phyloP scores from a whole-genome alignment of 73 alveolate genomes.

The Urostyla sp. region DNA sequence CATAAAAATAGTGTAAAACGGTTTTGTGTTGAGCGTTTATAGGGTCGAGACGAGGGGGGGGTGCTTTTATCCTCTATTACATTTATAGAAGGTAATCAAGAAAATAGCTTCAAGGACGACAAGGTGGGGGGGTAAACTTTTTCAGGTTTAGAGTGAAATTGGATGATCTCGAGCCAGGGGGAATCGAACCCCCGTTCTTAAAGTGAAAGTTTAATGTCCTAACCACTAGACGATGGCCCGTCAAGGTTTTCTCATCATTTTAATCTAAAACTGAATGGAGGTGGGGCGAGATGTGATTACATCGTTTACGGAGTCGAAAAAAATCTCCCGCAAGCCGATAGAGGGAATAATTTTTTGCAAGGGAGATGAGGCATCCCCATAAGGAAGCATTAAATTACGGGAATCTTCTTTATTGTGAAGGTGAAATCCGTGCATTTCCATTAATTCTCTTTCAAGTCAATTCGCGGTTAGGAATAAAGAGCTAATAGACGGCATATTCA shows the following conservation, averaged over 20 bases:
- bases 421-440: background rate
- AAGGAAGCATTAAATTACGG: slow-evolving; percentile 2
- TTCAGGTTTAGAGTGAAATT: background rate
- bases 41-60: background rate
- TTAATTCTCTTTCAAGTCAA: slow-evolving; percentile 22
- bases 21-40: background rate
- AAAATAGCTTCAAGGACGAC: background rate
- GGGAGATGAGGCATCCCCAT: slow-evolving; percentile 14
- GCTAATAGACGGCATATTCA: background rate
- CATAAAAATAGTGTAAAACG: background rate
- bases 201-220: slow-evolving; percentile 44
- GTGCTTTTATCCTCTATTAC: background rate
- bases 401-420: background rate
- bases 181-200: slow-evolving; percentile 40
- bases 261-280: slow-evolving; percentile 17
- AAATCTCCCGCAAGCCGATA: slow-evolving; percentile 4
- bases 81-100: background rate
- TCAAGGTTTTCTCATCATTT: background rate
- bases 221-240: slow-evolving; percentile 46
- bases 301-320: background rate
- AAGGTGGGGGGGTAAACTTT: background rate
- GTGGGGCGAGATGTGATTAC: background rate
- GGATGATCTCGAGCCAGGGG: slow-evolving; percentile 10
- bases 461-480: background rate
- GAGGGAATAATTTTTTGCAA: slow-evolving; percentile 2